Conservation (phyloP, 495 filamentous ascomycete genomes). For the Apiosordaria backusii region DNA sequence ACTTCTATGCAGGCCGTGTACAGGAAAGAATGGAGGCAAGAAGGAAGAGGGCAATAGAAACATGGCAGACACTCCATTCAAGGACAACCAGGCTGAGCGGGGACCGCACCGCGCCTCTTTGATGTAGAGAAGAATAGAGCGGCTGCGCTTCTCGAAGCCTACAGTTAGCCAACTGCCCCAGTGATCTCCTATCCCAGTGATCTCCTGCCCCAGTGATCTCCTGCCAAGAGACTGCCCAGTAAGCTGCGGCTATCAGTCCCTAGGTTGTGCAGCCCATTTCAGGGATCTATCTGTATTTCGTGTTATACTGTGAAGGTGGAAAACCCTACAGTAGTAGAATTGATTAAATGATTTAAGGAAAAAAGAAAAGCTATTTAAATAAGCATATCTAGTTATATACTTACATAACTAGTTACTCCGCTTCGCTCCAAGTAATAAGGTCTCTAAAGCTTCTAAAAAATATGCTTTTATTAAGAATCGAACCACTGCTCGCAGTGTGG, state of each 20-base stretch:
- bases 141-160: background rate
- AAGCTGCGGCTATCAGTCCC: background rate
- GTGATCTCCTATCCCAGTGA: background rate
- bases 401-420: too few relatives aligned
- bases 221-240: background rate
- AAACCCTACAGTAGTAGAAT: too few relatives aligned
- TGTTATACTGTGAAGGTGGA: too few relatives aligned
- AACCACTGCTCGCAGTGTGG: too few relatives aligned
- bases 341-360: too few relatives aligned
- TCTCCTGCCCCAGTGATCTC: background rate
- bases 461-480: too few relatives aligned
- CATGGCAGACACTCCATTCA: background rate
- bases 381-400: too few relatives aligned
- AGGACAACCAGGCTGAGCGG: too few relatives aligned
- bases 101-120: background rate
- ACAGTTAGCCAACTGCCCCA: background rate
- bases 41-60: background rate
- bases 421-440: too few relatives aligned
- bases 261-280: background rate
- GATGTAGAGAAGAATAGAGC: background rate
- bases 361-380: too few relatives aligned
- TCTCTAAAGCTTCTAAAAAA: too few relatives aligned
- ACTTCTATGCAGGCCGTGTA: background rate
- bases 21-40: background rate
- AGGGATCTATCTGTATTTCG: background rate